Conservation (phyloP, 2,329 filamentous ascomycete genomes). For the Talaromyces piceae region DNA sequence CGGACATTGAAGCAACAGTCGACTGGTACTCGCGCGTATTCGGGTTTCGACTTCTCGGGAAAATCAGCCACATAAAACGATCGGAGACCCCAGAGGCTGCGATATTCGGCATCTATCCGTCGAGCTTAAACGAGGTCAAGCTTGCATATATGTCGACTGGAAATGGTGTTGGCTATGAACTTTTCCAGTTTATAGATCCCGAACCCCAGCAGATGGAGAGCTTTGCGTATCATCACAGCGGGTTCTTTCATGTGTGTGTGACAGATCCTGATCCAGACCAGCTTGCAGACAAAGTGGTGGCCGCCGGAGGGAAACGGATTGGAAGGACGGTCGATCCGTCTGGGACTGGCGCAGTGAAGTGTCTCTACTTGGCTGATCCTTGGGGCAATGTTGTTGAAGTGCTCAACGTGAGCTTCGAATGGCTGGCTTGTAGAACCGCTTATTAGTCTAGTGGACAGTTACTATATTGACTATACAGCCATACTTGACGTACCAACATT, state of each 20-base stretch:
- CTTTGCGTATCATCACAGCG: background rate
- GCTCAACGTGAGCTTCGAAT: background rate
- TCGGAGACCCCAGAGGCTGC: background rate
- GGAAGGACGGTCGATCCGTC: background rate
- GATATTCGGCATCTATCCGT: background rate
- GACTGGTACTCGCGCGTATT: background rate
- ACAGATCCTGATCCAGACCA: background rate
- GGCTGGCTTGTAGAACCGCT: background rate
- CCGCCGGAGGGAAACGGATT: background rate
- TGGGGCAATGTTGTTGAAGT: background rate
- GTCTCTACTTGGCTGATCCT: background rate
- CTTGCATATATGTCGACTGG: background rate
- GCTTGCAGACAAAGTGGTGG: background rate
- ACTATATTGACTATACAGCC: too few species aligned
- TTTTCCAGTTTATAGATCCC: background rate
- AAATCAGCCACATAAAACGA: background rate
- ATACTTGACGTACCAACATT: too few species aligned
- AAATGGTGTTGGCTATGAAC: background rate
- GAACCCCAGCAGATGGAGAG: too few species aligned
- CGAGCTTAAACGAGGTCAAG: background rate
- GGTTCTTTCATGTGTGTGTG: background rate
- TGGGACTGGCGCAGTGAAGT: background rate
- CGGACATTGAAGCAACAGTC: background rate
- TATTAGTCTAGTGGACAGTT: too few species aligned
- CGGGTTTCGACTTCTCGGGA: background rate